A percentile compares a stretch with the other conserved stretches of the same genome.
phyloP scores from a whole-genome alignment of 2,329 filamentous ascomycete genomes.

The Penicillium concentricum region DNA sequence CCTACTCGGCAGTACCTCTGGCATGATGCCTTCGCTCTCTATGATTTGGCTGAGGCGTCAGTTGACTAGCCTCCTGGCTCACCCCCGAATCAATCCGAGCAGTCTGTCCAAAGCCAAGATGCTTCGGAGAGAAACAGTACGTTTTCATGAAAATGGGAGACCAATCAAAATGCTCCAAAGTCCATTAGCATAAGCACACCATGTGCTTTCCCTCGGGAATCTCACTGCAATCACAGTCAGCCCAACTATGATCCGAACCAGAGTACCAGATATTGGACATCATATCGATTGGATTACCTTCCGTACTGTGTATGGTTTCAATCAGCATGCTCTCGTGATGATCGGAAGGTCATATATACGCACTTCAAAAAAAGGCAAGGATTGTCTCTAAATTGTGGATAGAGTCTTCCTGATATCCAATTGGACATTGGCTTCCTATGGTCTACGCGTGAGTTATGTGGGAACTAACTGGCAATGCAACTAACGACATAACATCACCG shows the following conservation, averaged over 20 bases:
- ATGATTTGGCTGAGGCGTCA: neutral
- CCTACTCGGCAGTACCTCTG: neutral
- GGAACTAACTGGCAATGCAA: neutral
- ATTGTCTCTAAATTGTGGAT: neutral
- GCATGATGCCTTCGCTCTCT: neutral
- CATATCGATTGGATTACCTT: neutral
- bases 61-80: neutral
- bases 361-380: neutral
- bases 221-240: neutral
- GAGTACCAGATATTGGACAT: neutral
- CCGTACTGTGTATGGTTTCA: neutral
- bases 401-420: neutral
- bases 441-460: neutral
- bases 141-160: neutral
- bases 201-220: neutral
- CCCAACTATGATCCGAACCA: neutral
- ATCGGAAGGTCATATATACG: neutral
- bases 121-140: neutral
- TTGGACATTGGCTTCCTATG: neutral
- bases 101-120: neutral
- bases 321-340: neutral
- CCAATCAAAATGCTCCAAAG: neutral
- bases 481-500: neutral
- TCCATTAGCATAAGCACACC: neutral
- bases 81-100: neutral